Base-by-base conservation (phyloP, 169 alveolate species). In the Plasmodium gonderi region DNA sequence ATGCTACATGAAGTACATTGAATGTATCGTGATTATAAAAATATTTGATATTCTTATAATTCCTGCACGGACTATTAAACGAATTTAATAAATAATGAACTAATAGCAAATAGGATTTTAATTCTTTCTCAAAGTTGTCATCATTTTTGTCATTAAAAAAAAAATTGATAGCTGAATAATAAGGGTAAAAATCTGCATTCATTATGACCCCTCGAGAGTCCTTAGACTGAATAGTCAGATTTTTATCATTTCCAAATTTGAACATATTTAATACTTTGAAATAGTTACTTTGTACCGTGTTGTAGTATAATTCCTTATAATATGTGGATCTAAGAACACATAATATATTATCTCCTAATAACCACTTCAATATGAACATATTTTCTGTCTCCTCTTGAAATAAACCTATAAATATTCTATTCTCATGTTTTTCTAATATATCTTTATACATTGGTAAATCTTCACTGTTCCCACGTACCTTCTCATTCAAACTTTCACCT, bases 61-160 rank as follows among this genome's bases (percentile, higher is more conserved):
- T 14, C 60, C 14, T 82, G 29, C 92, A 82, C 7, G 92, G 92
- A 69, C 92, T 82, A n/a, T 40, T 82, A 17, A 26, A 45, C n/a
- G 92, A 44, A 82, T 82, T 82, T 82, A 82, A 29, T 54, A 82
- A 82, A 82, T 49, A 74, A 31, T 82, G 82, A 26, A 82, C 47
- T 20, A 82, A 47, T 40, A 82, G 20, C 49, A 82, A 23, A 49
- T 82, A 82, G 0, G 92, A 82, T 40, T 82, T 82, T 31, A 82
- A 54, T 82, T 82, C 92, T 20, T 82, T 20, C 38, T 82, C 82
- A 69, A 82, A 69, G 40, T 64, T 8, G 33, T 65, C 49, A 40
- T 42, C 29, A 49, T 40, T n/a, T 65, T 65, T 38, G 20, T 80
- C 80, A 80, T 65, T 68, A 69, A 45, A 82, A 69, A 82, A 82